A percentile compares a stretch with the other conserved stretches of the same genome.
Conservation (phyloP, 495 filamentous ascomycete genomes). For the Chaetomium tenue region DNA sequence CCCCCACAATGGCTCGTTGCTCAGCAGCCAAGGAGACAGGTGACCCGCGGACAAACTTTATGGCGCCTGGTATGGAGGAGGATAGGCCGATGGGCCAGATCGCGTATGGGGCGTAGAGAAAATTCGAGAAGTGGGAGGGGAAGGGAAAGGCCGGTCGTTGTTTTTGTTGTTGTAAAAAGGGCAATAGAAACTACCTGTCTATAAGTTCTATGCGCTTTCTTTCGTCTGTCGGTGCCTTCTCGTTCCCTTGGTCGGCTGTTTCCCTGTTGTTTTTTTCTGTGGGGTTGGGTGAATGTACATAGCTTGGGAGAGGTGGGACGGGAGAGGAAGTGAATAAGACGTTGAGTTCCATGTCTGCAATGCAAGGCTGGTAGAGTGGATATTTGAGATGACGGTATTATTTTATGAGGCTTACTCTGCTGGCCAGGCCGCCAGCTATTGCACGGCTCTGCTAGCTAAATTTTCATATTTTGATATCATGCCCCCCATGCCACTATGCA, state of each 20-base stretch:
- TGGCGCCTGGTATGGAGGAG: slow-evolving; percentile 69
- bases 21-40: slow-evolving; percentile 73
- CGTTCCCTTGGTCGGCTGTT: background rate
- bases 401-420: background rate
- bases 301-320: background rate
- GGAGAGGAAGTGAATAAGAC: slow-evolving; percentile 15
- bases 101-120: slow-evolving; percentile 46
- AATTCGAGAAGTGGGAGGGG: slow-evolving; percentile 17
- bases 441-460: background rate
- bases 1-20: slow-evolving; percentile 95
- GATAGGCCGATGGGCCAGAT: slow-evolving; percentile 53
- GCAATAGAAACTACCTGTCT: slow-evolving; percentile 19
- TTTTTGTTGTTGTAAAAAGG: slow-evolving; percentile 12
- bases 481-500: background rate
- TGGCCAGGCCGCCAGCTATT: background rate
- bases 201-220: slow-evolving; percentile 3
- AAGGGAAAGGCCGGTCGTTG: background rate
- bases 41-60: slow-evolving; percentile 76
- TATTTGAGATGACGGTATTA: background rate
- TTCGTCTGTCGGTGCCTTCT: background rate
- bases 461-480: background rate
- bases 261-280: background rate
- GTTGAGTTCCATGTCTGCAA: background rate
- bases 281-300: slow-evolving; percentile 5
- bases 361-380: no score